Evolutionary conservation across 371 early-diverging fungal genomes (phyloP), one percentile per base, ranked within the genome.

Genomic region (Syncephalastrum monosporum): DNA sequence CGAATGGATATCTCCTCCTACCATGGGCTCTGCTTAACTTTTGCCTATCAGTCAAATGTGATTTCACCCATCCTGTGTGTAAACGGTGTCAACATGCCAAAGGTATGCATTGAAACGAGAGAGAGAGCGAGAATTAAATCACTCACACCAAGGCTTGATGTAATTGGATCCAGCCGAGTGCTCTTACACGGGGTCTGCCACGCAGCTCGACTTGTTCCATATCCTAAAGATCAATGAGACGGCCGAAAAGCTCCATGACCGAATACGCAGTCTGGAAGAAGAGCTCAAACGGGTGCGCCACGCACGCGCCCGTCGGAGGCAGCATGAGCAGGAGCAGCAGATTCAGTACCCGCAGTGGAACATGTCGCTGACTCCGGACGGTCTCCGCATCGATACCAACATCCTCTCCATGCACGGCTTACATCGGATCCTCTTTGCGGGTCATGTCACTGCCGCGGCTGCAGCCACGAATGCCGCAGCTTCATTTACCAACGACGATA

Each of bases 21-120:
- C 23, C 1, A 19, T 25, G 16, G 33, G 8, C 5, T 10, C 29
- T 19, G 12, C 13, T 8, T 23, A 6, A 17, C 2, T 14, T 56
- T 21, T 27, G 27, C 7, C 21, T 15, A 21, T 19, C 50, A 75
- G 76, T 75, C 12, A 75, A 75, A 50, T 75, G 76, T 57, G 76
- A 75, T 54, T 75, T 75, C 59, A 61, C 66, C 42, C 76, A 75
- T 63, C 76, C 76, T 16, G 63, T 57, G 21, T 75, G 76, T 46
- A 48, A 56, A 6, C 48, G 76, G 17, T 75, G 76, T 48, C 68
- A 70, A 42, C 61, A 65, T 47, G 63, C 76, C 15, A 67, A 72
- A 58, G 74, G 74, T 74, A 68, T 38, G 24, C 42, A n/a, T 50
- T 50, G 6, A 15, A 15, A n/a, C 12, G 16, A 42, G 41, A 19